Conservation (phyloP, 257 asterid genomes). For the Anisodus tanguticus region DNA sequence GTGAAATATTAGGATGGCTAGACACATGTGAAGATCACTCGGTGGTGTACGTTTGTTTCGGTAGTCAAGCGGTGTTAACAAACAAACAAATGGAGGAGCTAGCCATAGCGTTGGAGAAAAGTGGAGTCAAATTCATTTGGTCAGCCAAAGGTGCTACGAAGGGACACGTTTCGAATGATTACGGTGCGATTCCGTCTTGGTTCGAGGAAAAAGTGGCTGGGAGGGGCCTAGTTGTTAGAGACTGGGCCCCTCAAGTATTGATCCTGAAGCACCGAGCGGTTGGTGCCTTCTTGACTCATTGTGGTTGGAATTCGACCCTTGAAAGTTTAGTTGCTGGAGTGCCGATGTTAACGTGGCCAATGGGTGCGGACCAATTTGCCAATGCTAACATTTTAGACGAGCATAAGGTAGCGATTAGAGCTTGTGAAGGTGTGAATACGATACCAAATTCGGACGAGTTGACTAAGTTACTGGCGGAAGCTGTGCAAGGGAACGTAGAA, state of each 20-base stretch:
- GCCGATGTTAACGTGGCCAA: conserved; percentile 83
- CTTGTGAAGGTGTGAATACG: conserved; percentile 62
- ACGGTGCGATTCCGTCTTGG: conserved; percentile 59
- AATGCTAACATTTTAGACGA: conserved; percentile 68
- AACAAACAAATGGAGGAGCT: conserved; percentile 63
- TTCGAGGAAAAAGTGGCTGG: conserved; percentile 70
- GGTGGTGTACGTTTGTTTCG: conserved; percentile 72
- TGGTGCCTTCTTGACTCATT: conserved; percentile 58
- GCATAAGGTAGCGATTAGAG: conserved; percentile 55
- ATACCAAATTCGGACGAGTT: conserved; percentile 51
- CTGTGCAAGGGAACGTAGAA: conserved; percentile 42
- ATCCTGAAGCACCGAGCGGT: conserved; percentile 56
- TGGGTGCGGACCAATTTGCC: conserved; percentile 74
- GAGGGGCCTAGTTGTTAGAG: conserved; percentile 66
- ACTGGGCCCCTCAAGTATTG: conserved; percentile 78
- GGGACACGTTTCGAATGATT: conserved; percentile 51
- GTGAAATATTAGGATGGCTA: conserved; percentile 56
- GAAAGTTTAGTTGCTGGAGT: conserved; percentile 63
- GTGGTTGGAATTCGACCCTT: conserved; percentile 76
- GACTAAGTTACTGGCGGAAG: conserved; percentile 37
- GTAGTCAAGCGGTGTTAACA: conserved; percentile 73
- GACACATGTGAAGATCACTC: conserved; percentile 51
- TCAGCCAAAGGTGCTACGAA: conserved; percentile 57
- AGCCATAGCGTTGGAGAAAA: conserved; percentile 55
- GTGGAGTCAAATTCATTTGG: conserved; percentile 57